phyloP scores from a whole-genome alignment of 805 yeast genomes.

The Pichia paraexigua region DNA sequence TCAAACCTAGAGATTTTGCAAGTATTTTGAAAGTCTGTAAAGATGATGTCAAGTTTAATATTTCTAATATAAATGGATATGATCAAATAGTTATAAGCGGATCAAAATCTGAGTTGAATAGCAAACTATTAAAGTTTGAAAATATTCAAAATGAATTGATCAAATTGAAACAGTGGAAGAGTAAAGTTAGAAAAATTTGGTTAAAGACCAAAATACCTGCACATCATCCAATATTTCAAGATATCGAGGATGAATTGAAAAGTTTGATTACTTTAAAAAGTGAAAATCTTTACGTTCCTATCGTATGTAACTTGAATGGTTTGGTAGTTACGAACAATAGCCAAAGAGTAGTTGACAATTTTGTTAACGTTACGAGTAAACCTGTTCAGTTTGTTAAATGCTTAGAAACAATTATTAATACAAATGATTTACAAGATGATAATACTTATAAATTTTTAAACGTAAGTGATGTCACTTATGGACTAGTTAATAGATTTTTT shows the following conservation, averaged over 20 bases:
- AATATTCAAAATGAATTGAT: slow-evolving; percentile 11
- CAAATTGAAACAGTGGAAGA: slow-evolving; percentile 16
- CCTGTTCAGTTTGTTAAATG: slow-evolving; percentile 29
- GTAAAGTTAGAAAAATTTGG: slow-evolving; percentile 22
- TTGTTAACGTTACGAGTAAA: slow-evolving; percentile 24
- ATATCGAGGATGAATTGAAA: slow-evolving; percentile 21
- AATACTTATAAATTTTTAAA: slow-evolving; percentile 20
- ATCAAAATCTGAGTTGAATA: slow-evolving; percentile 9
- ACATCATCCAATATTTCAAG: slow-evolving; percentile 26
- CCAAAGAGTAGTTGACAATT: slow-evolving; percentile 20
- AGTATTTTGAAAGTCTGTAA: slow-evolving; percentile 12
- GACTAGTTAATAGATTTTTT: slow-evolving; percentile 21
- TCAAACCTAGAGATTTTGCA: slow-evolving; percentile 19
- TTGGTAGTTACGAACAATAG: slow-evolving; percentile 12
- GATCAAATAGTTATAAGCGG: slow-evolving; percentile 32
- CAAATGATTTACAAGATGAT: background rate
- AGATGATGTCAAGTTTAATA: slow-evolving; percentile 13
- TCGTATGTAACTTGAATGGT: slow-evolving; percentile 26
- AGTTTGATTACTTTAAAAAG: slow-evolving; percentile 9
- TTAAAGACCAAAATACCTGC: slow-evolving; percentile 27
- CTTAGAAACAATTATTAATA: slow-evolving; percentile 18
- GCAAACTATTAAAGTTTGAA: slow-evolving; percentile 12
- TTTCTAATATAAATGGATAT: slow-evolving; percentile 28
- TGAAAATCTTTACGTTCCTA: slow-evolving; percentile 18
- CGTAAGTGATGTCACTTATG: slow-evolving; percentile 25